Base-by-base conservation (phyloP, 1,284 basidiomycete species). In the Gymnopus androsaceus region DNA sequence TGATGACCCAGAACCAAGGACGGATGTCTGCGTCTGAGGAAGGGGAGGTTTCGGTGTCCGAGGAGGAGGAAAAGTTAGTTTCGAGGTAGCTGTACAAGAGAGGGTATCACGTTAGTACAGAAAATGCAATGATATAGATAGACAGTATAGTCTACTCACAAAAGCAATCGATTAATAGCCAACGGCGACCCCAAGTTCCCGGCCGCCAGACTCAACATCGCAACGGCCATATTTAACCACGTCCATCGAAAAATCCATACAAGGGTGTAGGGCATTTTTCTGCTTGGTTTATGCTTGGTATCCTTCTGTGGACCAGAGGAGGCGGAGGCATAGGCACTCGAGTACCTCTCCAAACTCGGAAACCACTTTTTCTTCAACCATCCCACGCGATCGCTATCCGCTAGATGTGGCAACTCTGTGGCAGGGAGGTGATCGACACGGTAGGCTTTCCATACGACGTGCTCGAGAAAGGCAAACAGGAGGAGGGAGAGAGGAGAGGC, bases 401-500 rank as follows among this genome's bases (percentile, higher is more conserved):
- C 75, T 14, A 82, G 63, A 4, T 80, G 78, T 42, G 78, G 80
- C 27, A 78, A 61, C 47, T 68, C 55, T 19, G 70, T 68, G 28
- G 64, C 63, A 27, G 65, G 48, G 14, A 75, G 62, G 58, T 74
- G 71, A 17, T 60, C 60, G 14, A 68, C 45, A 14, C 63, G 61
- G 51, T 68, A 67, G 14, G 65, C 74, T 27, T 63, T 37, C n/a
- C 67, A 70, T 41, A 83, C 69, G 23, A 81, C 62, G 0, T 66
- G 64, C 37, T 80, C 72, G 64, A 84, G 70, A 70, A 79, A 85
- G 41, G 71, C 71, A 66, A 76, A 85, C 40, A 79, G 72, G 25
- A 78, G 41, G 58, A 79, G 71, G 3, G 75, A 79, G 14, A 81
- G 56, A 54, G 75, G 69, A 0, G 81, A 78, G 0, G 81, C 75